Base-by-base conservation (phyloP, 2,329 filamentous ascomycete species). In the Fusarium proliferatum region DNA sequence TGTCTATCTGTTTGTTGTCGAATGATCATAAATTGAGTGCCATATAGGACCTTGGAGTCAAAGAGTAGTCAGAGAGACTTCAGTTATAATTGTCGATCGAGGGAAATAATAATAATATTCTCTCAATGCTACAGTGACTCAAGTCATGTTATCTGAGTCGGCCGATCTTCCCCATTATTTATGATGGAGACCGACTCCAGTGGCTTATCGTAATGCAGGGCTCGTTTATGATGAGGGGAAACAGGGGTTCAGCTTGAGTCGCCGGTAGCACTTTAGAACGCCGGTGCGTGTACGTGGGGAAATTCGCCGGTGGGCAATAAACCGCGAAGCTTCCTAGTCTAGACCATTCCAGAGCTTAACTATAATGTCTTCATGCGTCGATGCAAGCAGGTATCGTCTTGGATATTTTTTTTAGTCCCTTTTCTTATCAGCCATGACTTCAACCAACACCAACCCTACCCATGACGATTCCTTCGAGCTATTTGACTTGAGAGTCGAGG, bases 141-240 rank as follows among this genome's bases (percentile, higher is more conserved):
- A 55, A 55, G 10, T 55, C 51, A 39, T 55, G 23, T n/a, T 55
- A 41, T 55, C 51, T 55, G 23, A 28, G 51, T n/a, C 51, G 51
- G 51, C 51, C 51, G 34, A 55, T 28, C 13, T n/a, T 38, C 51
- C n/a, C 51, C 51, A 55, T 55, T 55, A 55, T 55, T 55, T 55
- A 55, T 55, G 51, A 55, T 39, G 51, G 51, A 55, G 5, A 9
- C 51, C 6, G 51, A 17, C 23, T 39, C 34, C 23, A 41, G 13
- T n/a, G 51, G 51, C 51, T 55, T 55, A 55, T 55, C 51, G 5
- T 2, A 28, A 55, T 5, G 51, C 19, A 55, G 2, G 7, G 13
- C 23, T 55, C 51, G 51, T 13, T 17, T 55, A 41, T 12, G 3
- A 28, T 39, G 51, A 41, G 51, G 51, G 51, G 51, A n/a, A 28